Conservation (phyloP, 2,329 filamentous ascomycete genomes). For the Xylariaceae sp. region DNA sequence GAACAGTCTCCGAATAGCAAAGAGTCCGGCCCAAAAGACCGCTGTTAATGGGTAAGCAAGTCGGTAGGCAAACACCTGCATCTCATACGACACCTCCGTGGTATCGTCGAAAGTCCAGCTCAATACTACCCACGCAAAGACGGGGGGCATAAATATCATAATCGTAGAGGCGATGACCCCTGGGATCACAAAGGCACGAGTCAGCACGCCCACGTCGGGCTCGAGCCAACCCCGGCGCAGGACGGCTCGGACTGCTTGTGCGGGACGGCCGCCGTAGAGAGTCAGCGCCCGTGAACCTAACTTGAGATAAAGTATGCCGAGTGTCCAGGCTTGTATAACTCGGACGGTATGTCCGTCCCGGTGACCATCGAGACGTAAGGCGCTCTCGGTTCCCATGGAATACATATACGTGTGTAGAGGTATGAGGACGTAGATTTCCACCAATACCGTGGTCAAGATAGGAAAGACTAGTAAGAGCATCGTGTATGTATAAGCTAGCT, state of each 20-base stretch:
- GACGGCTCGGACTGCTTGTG: constrained; percentile 75
- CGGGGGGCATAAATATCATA: constrained; percentile 69
- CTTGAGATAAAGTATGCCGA: constrained; percentile 89
- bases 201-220: constrained; percentile 80
- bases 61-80: constrained; percentile 52
- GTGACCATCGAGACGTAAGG: constrained; percentile 37
- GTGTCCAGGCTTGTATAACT: constrained; percentile 90
- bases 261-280: constrained; percentile 71
- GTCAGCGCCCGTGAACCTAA: constrained; percentile 74
- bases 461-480: constrained; percentile 82
- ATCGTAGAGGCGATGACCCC: constrained; percentile 64
- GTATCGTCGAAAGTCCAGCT: constrained; percentile 32
- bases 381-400: constrained; percentile 34
- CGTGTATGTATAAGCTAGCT: constrained; percentile 75
- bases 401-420: constrained; percentile 83
- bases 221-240: constrained; percentile 77
- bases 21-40: constrained; percentile 53
- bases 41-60: constrained; percentile 73
- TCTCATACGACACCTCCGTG: constrained; percentile 32
- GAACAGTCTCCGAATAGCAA: constrained; percentile 58
- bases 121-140: constrained; percentile 60
- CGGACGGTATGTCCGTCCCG: constrained; percentile 71
- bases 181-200: constrained; percentile 85
- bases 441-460: constrained; percentile 75
- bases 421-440: constrained; percentile 88